Conservation (phyloP, 495 filamentous ascomycete genomes). For the Daldinia decipiens region DNA sequence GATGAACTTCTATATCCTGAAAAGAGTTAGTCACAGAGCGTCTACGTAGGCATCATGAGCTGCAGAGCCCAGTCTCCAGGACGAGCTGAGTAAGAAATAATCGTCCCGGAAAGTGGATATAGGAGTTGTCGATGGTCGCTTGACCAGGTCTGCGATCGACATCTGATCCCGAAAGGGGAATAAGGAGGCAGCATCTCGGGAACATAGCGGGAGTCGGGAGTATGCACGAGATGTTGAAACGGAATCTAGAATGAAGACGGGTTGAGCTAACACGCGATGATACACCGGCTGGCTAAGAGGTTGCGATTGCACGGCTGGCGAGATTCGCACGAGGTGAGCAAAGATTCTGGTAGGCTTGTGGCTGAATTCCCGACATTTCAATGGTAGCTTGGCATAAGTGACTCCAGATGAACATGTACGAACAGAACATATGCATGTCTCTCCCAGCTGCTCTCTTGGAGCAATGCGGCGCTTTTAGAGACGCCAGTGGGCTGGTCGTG, state of each 20-base stretch:
- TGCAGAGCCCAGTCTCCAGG: conserved; percentile 5
- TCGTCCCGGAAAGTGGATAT: conserved; percentile 7
- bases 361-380: conserved; percentile 33
- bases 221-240: conserved; percentile 25
- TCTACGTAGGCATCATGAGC: conserved; percentile 30
- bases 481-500: conserved; percentile 41
- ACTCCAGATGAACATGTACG: conserved; percentile 11
- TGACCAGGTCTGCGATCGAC: conserved; percentile 27
- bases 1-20: conserved; percentile 60
- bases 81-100: conserved; percentile 30
- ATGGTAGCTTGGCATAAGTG: conserved; percentile 32
- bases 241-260: conserved; percentile 11
- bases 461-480: conserved; percentile 39
- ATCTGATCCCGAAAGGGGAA: conserved; percentile 23
- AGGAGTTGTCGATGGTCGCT: conserved; percentile 32
- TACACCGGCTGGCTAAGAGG: conserved; percentile 32
- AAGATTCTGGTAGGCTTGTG: conserved; percentile 28
- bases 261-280: conserved; percentile 39
- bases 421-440: not conserved
- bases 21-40: conserved; percentile 30
- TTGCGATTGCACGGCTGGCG: conserved; percentile 26
- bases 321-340: conserved; percentile 22
- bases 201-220: conserved; percentile 11
- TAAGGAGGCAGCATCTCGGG: conserved; percentile 24
- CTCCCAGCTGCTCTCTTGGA: conserved; percentile 22